Conservation (phyloP, 2,329 filamentous ascomycete genomes). For the Aspergillus glaucus region DNA sequence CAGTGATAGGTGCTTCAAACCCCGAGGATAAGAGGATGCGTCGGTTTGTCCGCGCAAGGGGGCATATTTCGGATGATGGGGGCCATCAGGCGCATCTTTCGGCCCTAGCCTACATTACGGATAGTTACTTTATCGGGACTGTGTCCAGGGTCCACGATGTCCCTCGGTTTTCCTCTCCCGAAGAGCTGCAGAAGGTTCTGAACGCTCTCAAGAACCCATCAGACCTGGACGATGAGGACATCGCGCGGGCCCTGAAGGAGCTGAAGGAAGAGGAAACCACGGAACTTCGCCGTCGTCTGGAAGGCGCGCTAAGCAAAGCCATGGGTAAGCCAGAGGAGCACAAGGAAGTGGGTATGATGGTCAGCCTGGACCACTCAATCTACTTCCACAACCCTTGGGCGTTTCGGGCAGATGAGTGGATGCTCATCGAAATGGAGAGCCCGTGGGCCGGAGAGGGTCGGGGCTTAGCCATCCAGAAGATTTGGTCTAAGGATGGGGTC, state of each 20-base stretch:
- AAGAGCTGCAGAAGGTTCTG: conserved; percentile 34
- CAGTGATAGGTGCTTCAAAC: conserved; percentile 35
- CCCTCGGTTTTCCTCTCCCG: conserved; percentile 61
- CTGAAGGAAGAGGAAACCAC: conserved; percentile 37
- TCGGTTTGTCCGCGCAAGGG: conserved; percentile 47
- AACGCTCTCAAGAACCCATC: conserved; percentile 38
- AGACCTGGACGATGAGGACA: conserved; percentile 37
- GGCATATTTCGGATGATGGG: conserved; percentile 64
- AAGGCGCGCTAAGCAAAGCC: conserved; percentile 27
- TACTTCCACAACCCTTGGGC: conserved; percentile 46
- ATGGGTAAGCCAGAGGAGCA: conserved; percentile 20
- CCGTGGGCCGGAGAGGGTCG: conserved; percentile 48
- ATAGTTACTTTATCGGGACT: conserved; percentile 90
- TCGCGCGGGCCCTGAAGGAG: conserved; percentile 35
- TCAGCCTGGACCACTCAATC: conserved; percentile 46
- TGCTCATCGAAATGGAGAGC: conserved; percentile 45
- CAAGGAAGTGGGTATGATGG: conserved; percentile 45
- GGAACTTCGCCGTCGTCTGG: conserved; percentile 31
- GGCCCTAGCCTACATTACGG: conserved; percentile 87
- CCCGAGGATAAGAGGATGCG: conserved; percentile 63
- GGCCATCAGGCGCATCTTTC: conserved; percentile 75
- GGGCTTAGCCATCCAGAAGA: conserved; percentile 43
- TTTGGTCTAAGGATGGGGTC: conserved; percentile 44
- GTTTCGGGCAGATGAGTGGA: conserved; percentile 47
- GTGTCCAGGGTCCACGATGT: conserved; percentile 73